Base-by-base conservation (phyloP, 2,329 filamentous ascomycete genomes). In the Pseudopyrenochaeta lycopersici region DNA sequence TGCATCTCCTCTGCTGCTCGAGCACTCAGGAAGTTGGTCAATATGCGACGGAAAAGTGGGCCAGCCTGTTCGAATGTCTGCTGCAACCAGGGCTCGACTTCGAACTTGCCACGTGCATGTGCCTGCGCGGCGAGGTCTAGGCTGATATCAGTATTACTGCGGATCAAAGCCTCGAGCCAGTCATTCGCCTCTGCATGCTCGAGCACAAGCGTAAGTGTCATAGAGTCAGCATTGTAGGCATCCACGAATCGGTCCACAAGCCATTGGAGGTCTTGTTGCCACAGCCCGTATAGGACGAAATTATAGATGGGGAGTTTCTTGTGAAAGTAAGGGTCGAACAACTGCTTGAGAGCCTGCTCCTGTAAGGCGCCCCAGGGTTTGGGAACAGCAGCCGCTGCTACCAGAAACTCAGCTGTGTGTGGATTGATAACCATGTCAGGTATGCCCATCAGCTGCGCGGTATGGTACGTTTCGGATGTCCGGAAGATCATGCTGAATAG, bases 261-360 rank as follows among this genome's bases (percentile, higher is more conserved):
- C 90, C 92, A 98, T 17, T 89, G 84, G 62, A 88, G 90, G 71
- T 98, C 92, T 71, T 95, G 92, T 63, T 90, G 88, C 93, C 94
- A 98, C 5, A 97, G 80, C 53, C 92, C 93, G 70, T 97, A 89
- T 52, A 99, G 84, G 12, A 97, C 94, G 59, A 97, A 96, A 62
- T 93, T 88, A 72, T 91, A 90, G 49, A 93, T 86, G 4, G 88
- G 84, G 10, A 92, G 87, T 50, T 88, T 85, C 74, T 93, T 93
- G 68, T 88, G 85, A 23, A 97, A 82, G 71, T 96, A 97, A 10
- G 90, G 90, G 46, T 91, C 88, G 65, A 97, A 94, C 1, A 94
- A 80, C 12, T 90, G 90, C 54, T 86, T 88, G 23, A 93, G 77
- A 0, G 90, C 92, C 49, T 93, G 90, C 30, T 88, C 84, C 21